phyloP scores from a whole-genome alignment of 169 alveolate species.

The Cyclospora cayetanensis region DNA sequence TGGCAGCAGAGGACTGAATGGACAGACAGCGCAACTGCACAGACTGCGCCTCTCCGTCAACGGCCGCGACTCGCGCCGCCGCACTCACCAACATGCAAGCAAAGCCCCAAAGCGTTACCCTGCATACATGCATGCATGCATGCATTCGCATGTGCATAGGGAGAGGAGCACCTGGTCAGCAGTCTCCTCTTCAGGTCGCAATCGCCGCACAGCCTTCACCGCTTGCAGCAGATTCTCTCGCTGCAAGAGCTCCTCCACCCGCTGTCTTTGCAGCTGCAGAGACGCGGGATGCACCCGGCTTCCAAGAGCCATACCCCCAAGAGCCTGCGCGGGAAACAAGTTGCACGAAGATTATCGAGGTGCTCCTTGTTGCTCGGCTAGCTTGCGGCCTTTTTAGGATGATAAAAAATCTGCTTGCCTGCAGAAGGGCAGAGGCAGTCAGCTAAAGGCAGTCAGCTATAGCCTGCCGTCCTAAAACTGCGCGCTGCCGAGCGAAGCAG shows the following conservation, averaged over 20 bases:
- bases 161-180: background rate
- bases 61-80: background rate
- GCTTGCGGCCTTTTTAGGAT: no score
- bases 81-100: background rate
- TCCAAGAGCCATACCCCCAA: background rate
- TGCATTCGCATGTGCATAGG: no score
- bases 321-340: background rate
- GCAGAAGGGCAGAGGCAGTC: no score
- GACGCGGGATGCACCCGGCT: background rate
- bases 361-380: no score
- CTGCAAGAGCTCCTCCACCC: background rate
- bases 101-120: background rate
- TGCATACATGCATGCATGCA: background rate
- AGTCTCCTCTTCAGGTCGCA: background rate
- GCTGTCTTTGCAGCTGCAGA: background rate
- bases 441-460: no score
- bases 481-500: no score
- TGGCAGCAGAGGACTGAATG: background rate
- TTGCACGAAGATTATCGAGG: no score
- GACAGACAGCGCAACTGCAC: background rate
- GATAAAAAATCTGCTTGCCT: no score
- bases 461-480: no score
- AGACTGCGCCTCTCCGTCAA: background rate
- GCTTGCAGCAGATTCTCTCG: background rate
- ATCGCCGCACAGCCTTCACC: background rate